Evolutionary conservation across 345 rosid species (phyloP), one percentile per base, ranked within the genome.

Genomic region (Salix exigua): DNA sequence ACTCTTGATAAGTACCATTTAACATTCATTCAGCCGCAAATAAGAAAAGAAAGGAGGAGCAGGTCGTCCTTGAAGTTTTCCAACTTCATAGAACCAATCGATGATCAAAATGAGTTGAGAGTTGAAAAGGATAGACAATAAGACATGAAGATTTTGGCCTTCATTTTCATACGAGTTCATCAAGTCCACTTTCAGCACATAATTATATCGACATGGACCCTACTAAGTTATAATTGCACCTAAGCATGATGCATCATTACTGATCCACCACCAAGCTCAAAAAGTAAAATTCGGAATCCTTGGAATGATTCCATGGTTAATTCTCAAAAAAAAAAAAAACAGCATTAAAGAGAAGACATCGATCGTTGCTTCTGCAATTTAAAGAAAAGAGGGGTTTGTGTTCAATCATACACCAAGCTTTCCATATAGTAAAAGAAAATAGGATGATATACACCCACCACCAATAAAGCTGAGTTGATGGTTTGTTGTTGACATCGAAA

Each of bases 241-340:
- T 40, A 67, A 40, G 71, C 51, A 37, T n/a, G 71, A 16, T 67
- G 28, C 71, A 21, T 67, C 71, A 67, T 67, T n/a, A 30, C 30
- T 51, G 17, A 71, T 71, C 73, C 62, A 71, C 64, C 64, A 51
- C 63, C 55, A 5, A 48, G 0, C 19, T 7, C 64, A 18, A 1
- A 53, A 28, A 31, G 35, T 2, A 71, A 53, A 6, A 71, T 30
- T 28, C 63, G 6, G 18, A 33, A 4, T 67, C 71, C 51, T 67
- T 40, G 3, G 48, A 40, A 38, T 38, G 71, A 67, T 67, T 38
- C 71, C 1, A 21, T 38, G 6, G 2, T 38, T 2, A 18, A 2
- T 19, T 18, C 11, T 66, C 10, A 7, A 17, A 33, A 10, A 19
- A 46, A 46, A 46, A 14, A 4, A 4, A 4, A 44, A 44, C 2